Percentiles rank a stretch among this genome's conserved stretches.
These are phyloP conservation scores for Aeschynomene evenia DNA, from an alignment of 306 rosid species.

Conservation along the genomic window DNA sequence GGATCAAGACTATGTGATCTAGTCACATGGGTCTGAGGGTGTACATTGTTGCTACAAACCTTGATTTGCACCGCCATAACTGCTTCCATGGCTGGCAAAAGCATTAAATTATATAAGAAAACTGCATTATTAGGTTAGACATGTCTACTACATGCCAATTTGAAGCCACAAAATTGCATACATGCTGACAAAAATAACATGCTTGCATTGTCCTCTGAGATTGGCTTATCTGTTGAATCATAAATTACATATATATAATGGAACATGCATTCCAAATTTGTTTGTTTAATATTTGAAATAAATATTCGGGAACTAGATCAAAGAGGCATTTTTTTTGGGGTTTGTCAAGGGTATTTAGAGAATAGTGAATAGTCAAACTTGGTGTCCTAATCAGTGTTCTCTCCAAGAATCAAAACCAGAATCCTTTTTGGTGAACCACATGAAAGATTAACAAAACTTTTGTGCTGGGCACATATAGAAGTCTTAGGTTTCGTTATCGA, in stretches of 20 bases:
- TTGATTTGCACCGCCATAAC: conserved; percentile 14
- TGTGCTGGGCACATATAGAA: neutral
- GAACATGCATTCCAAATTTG: neutral
- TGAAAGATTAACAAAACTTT: neutral
- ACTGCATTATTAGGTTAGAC: neutral
- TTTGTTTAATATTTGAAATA: neutral
- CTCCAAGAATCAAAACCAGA: too few species aligned
- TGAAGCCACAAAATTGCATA: neutral
- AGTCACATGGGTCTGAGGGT: conserved; percentile 34
- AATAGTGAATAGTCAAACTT: too few species aligned
- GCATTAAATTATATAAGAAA: conserved; percentile 1
- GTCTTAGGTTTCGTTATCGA: too few species aligned
- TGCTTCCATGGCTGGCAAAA: conserved; percentile 35
- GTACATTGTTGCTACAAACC: neutral
- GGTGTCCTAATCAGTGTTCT: too few species aligned
- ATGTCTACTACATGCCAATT: neutral
- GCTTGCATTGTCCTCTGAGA: conserved; percentile 1
- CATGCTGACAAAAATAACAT: conserved; percentile 20
- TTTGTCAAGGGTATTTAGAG: too few species aligned
- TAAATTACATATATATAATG: neutral
- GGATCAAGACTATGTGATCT: conserved; percentile 22
- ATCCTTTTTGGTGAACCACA: too few species aligned
- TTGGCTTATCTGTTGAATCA: neutral
- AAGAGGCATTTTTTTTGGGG: neutral
- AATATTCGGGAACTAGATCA: neutral